Evolutionary conservation across 306 rosid genomes (phyloP), one percentile per base, ranked within the genome.

Genomic region (Acacia melanoxylon): DNA sequence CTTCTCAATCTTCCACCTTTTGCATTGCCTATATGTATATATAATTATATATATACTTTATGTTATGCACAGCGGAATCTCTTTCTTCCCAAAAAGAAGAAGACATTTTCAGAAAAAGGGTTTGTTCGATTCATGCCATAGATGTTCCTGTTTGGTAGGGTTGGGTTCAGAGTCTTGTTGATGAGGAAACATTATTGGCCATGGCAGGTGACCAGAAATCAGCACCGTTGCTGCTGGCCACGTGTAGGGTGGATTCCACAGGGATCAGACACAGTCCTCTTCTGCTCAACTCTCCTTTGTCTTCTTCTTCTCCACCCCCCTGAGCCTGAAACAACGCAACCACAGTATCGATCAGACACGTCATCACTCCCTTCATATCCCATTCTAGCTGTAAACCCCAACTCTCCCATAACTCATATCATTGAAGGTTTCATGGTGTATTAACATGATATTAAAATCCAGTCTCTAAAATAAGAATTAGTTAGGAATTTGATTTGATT

Each of bases 191-290:
- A 71, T 80, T 70, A 80, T 66, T 84, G 56, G 73, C 88, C 91
- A 87, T 81, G 2, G 88, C 83, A 12, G 98, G 90, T 45, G 97
- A 92, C 99, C 99, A 95, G 79, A 89, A 92, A 89, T 95, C 99
- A 61, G 99, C 98, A 62, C 97, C 97, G 25, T 93, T 95, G 90
- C 67, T 84, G 51, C 87, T 73, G 0, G 87, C 91, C 86, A 92
- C 91, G 84, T 93, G 93, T 65, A 82, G 48, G 81, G 94, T 93
- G 84, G 81, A 88, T 20, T 89, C 97, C 46, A 86, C 89, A 0
- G 99, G 99, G 76, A 92, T 86, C 88, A 95, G 78, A 69, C 98
- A 95, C 6, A 95, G 81, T 4, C 98, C 99, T 73, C 82, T 83
- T 78, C 93, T 92, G 70, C 87, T 84, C 76, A 95, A 46, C 12